These are phyloP conservation scores for Phytophthora macrochlamydospora DNA, from an alignment of 352 stramenopile species.

Conservation along the genomic window DNA sequence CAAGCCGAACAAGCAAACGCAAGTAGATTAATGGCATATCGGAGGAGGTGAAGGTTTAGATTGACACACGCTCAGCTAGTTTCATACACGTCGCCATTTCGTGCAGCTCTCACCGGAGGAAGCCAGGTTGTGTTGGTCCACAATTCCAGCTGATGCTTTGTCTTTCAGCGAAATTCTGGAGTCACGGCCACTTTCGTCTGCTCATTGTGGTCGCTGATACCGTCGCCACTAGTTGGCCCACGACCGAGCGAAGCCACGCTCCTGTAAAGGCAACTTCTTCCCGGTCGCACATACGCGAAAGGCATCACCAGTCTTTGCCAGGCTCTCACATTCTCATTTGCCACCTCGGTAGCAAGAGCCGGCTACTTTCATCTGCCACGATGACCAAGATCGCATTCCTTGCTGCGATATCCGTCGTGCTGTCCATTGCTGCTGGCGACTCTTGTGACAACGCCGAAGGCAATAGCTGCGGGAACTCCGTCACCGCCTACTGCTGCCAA, in stretches of 20 bases:
- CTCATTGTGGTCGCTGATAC: constrained; percentile 10
- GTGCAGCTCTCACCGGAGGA: constrained; percentile 6
- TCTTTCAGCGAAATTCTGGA: constrained; percentile 13
- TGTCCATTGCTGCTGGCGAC: constrained; percentile 9
- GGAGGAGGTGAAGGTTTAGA: too few species aligned
- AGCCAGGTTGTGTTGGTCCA: constrained; percentile 6
- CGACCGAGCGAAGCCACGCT: not conserved
- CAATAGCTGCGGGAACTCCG: constrained; percentile 15
- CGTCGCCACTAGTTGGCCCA: not conserved
- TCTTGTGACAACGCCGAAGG: constrained; percentile 18
- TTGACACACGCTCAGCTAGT: not conserved
- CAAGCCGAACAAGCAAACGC: too few species aligned
- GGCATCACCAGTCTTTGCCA: not conserved
- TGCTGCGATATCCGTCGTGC: not conserved
- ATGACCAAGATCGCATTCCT: constrained; percentile 16
- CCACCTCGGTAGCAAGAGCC: not conserved
- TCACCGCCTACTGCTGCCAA: constrained; percentile 38
- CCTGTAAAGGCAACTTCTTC: not conserved
- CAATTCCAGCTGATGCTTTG: constrained; percentile 18
- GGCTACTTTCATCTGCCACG: not conserved
- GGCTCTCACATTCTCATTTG: constrained; percentile 2
- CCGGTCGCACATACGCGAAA: not conserved
- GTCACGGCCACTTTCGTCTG: not conserved
- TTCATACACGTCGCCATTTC: constrained; percentile 4
- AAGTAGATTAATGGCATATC: too few species aligned